A percentile compares a stretch with the other conserved stretches of the same genome.
These are phyloP conservation scores for Trypanosoma theileri DNA, from an alignment of 208 protist genomes.

Conservation along the genomic window DNA sequence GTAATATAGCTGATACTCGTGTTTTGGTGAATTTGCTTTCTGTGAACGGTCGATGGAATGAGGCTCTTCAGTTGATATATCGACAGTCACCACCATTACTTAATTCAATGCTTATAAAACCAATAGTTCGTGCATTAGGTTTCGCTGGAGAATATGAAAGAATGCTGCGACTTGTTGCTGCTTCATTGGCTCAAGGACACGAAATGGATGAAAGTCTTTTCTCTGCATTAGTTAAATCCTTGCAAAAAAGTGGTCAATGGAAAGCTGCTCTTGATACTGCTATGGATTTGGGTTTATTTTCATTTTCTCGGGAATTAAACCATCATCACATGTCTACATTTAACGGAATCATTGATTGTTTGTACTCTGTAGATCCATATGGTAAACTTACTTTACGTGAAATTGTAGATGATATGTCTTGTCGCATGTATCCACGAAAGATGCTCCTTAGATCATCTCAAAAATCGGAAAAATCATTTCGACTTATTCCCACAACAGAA, in stretches of 20 bases:
- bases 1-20: conserved; percentile 36
- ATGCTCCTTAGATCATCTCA: not conserved
- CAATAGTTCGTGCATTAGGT: conserved; percentile 62
- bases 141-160: conserved; percentile 30
- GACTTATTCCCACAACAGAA: conserved; percentile 45
- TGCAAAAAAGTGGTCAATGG: conserved; percentile 60
- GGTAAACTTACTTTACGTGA: conserved; percentile 43
- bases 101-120: conserved; percentile 44
- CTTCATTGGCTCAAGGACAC: conserved; percentile 56
- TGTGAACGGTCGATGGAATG: conserved; percentile 39
- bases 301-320: conserved; percentile 37
- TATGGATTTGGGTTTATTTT: conserved; percentile 51
- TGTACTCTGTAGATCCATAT: conserved; percentile 73
- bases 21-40: conserved; percentile 52
- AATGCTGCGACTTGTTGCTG: conserved; percentile 49
- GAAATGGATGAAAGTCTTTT: conserved; percentile 46
- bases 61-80: conserved; percentile 41
- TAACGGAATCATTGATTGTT: conserved; percentile 50
- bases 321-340: conserved; percentile 34
- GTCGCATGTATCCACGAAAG: conserved; percentile 51
- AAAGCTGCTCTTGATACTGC: conserved; percentile 48
- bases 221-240: conserved; percentile 43
- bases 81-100: conserved; percentile 14
- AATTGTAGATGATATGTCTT: conserved; percentile 53
- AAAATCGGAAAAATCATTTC: conserved; percentile 41